Evolutionary conservation across 257 asterid genomes (phyloP), one percentile per base, ranked within the genome.

Genomic region (Nicotiana tabacum): DNA sequence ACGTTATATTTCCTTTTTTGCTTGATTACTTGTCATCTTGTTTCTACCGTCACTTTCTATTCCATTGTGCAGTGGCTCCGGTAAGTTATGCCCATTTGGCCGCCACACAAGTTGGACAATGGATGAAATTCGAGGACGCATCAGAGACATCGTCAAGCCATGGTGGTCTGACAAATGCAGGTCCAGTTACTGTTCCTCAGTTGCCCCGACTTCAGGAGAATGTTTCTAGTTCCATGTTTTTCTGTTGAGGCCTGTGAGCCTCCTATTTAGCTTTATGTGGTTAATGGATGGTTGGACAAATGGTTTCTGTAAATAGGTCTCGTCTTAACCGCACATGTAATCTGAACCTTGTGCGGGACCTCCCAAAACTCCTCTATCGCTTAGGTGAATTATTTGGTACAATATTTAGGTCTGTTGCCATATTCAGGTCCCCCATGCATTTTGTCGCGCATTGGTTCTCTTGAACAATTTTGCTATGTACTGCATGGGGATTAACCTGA

Each of bases 71-170:
- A 95, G 99, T 96, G 81, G 98, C 99, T 12, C 99, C 99, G 0
- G 85, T 96, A 35, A 90, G 97, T 86, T 96, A 96, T 77, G 99
- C 99, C 0, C 99, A 96, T 68, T 86, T 96, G 90, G 99, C 99
- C 0, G 99, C 99, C 51, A 90, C 98, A 13, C 99, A 96, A 85
- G 62, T 94, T 61, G 97, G 98, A 12, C 97, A 92, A 35, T 94
- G 97, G 97, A 93, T 96, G 97, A 96, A 94, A 76, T 94, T 92
- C 15, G 98, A 94, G 67, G 99, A 93, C 0, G 85, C 92, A 1
- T 96, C 99, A 0, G 99, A 96, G 90, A 94, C 96, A 0, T 92
- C 99, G 0, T 95, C 99, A 0, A 90, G 94, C 91, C 97, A 87
- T 78, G 93, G 92, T n/a, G 99, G 97, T 12, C 88, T 76, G 0